Conservation (phyloP, 202 grass and related monocot species). For the Saccharum hybrid region DNA sequence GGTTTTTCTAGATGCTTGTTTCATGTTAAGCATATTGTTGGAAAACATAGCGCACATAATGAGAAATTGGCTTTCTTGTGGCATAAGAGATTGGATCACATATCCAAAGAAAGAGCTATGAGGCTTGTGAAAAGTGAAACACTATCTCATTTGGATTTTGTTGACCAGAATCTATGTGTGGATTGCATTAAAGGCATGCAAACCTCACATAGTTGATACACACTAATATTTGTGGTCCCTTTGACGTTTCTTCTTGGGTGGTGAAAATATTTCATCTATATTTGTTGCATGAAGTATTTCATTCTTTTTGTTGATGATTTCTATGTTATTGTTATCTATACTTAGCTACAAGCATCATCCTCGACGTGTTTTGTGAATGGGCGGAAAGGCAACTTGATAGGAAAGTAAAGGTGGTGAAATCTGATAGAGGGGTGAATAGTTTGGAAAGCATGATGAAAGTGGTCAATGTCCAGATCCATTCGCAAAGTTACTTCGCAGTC, state of each 20-base stretch:
- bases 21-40: not conserved
- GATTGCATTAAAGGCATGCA: not conserved
- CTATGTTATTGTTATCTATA: slow-evolving; percentile 3
- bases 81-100: not conserved
- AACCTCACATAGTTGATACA: not conserved
- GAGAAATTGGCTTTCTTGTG: not conserved
- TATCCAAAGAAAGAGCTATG: not conserved
- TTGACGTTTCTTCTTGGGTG: not conserved
- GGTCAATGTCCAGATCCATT: not conserved
- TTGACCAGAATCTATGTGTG: not conserved
- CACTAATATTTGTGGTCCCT: not conserved
- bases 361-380: not conserved
- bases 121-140: not conserved
- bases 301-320: slow-evolving; percentile 32
- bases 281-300: not conserved
- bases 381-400: slow-evolving; percentile 19
- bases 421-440: not conserved
- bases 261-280: not conserved
- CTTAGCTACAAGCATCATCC: not conserved
- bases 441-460: not conserved
- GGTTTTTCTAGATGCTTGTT: not conserved
- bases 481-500: slow-evolving; percentile 4
- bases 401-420: slow-evolving; percentile 18
- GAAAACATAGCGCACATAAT: not conserved
- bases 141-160: not conserved